Base-by-base conservation (phyloP, 2,329 filamentous ascomycete genomes). In the Alternaria novae-zelandiae region DNA sequence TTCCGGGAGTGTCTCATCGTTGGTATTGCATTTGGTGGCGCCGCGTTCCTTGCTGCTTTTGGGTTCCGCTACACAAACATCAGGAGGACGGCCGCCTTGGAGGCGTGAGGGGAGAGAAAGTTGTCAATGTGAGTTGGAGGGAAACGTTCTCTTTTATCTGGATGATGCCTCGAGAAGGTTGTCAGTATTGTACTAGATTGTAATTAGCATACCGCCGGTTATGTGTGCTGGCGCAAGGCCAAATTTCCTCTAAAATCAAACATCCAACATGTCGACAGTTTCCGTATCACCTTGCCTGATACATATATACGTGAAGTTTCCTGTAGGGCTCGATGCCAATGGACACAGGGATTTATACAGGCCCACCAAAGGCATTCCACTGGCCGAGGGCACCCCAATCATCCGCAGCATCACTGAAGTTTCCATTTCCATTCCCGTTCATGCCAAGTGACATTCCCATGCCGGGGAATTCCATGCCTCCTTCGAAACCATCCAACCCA, bases 401-500 rank as follows among this genome's bases (percentile, higher is more conserved):
- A 46, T 70, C 56, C 4, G 62, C 60, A 50, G 47, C 25, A 49
- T 57, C 61, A 10, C 28, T 41, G 9, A 53, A n/a, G 13, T n/a
- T 53, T 8, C 28, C 49, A 53, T 6, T 43, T 2, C 63, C 51
- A 21, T 62, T 43, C 43, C 59, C 70, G 57, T 60, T 56, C 53
- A 60, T 56, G 54, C 65, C 54, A 44, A 60, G 57, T 10, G 63
- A 67, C 65, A 68, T 46, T 4, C 60, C 61, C 15, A 72, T 28
- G 1, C 66, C 70, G 3, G 61, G 65, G 47, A 77, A 73, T 26
- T 76, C 76, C 64, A 74, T 66, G 3, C 73, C 69, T 30, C 75
- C 70, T 43, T 76, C 70, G 28, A 76, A 77, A 6, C 72, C 74
- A 59, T 77, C 72, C 11, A 76, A 44, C 4, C 76, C 75, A 10